Conservation (phyloP, 371 early-diverging fungal genomes). For the Fennellomyces sp. region DNA sequence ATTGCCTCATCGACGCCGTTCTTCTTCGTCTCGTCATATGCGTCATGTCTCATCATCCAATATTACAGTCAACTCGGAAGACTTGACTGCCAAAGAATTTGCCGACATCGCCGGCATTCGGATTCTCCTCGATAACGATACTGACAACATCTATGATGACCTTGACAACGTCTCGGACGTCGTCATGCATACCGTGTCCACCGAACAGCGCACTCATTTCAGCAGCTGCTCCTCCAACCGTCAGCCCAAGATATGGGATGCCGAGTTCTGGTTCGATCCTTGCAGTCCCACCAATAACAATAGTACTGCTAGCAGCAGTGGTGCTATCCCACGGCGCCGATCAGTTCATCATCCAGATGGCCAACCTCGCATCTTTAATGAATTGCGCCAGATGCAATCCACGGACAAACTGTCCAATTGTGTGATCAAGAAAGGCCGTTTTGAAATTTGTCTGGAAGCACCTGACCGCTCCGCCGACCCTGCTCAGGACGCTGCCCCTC, state of each 20-base stretch:
- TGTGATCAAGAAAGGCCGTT: slow-evolving; percentile 44
- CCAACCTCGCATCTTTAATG: slow-evolving; percentile 24
- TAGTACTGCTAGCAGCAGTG: not conserved
- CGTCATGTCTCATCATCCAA: slow-evolving; percentile 16
- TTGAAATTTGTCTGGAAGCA: slow-evolving; percentile 33
- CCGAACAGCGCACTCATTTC: not conserved
- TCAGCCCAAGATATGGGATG: slow-evolving; percentile 19
- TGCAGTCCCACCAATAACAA: not conserved
- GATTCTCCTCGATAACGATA: slow-evolving; percentile 23
- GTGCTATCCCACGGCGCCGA: not conserved
- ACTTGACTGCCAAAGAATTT: slow-evolving; percentile 39
- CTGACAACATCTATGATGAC: not conserved
- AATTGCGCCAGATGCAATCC: slow-evolving; percentile 23
- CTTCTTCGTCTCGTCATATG: not conserved
- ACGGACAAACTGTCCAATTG: slow-evolving; percentile 16
- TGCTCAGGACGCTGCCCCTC: not conserved
- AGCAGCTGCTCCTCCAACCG: slow-evolving; percentile 1
- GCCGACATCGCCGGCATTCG: slow-evolving; percentile 34
- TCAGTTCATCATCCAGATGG: not conserved
- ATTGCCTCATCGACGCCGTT: not conserved
- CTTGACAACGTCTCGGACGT: slow-evolving; percentile 1
- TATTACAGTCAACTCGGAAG: slow-evolving; percentile 28
- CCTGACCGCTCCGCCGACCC: not conserved
- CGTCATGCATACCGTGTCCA: not conserved
- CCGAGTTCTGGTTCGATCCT: slow-evolving; percentile 19